These are phyloP conservation scores for Dendrocalamus latiflorus DNA, from an alignment of 202 grass and related monocot species.

Conservation along the genomic window DNA sequence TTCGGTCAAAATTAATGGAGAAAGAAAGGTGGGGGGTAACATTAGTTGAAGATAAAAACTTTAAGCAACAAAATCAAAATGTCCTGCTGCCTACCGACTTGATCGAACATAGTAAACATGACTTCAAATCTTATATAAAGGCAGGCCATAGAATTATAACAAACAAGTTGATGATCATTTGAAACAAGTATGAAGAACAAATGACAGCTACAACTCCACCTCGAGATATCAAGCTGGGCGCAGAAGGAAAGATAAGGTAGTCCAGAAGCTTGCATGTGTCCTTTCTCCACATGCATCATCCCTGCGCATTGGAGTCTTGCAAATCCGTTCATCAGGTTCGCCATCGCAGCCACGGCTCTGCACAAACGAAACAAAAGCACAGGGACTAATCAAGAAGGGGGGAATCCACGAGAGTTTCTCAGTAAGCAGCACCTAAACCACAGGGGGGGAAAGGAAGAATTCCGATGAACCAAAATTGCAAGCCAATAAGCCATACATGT, in stretches of 20 bases:
- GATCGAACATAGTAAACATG: neutral
- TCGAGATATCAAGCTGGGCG: conserved; percentile 44
- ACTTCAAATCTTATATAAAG: neutral
- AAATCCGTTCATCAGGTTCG: conserved; percentile 41
- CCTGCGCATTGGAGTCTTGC: conserved; percentile 35
- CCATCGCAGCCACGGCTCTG: conserved; percentile 29
- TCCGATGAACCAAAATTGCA: neutral
- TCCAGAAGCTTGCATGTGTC: conserved; percentile 46
- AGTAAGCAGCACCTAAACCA: neutral
- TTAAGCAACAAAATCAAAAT: neutral
- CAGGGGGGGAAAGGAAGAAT: neutral
- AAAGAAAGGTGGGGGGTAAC: neutral
- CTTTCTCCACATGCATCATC: conserved; percentile 39
- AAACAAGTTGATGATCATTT: neutral
- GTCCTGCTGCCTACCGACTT: neutral
- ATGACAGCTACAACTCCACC: conserved; percentile 31
- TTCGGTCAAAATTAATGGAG: neutral
- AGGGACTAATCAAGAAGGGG: neutral
- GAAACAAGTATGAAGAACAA: neutral
- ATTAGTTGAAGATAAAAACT: neutral
- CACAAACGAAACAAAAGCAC: neutral
- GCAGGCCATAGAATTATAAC: neutral
- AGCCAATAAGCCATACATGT: neutral
- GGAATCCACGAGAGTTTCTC: neutral
- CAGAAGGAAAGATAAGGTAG: conserved; percentile 30